phyloP scores from a whole-genome alignment of 1,284 basidiomycete genomes.

The Ustanciosporium gigantosporum region DNA sequence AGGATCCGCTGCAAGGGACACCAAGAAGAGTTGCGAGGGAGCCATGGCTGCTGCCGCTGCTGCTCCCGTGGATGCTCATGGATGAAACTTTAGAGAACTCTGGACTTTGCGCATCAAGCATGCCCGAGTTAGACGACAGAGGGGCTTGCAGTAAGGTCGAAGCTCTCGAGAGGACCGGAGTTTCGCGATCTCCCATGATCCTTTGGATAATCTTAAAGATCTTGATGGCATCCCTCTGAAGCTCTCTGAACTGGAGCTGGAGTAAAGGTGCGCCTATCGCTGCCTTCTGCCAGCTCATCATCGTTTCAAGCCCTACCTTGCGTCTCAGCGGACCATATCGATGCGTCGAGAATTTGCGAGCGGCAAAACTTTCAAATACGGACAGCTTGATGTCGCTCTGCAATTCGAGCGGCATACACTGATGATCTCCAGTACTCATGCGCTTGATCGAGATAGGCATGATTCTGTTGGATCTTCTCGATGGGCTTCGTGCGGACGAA shows the following conservation, averaged over 20 bases:
- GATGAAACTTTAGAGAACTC: no score
- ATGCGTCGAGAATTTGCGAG: constrained; percentile 3
- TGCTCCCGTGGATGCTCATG: no score
- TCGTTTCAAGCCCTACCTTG: constrained; percentile 3
- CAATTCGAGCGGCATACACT: constrained; percentile 1
- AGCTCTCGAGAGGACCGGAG: not conserved
- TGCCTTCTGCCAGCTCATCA: constrained; percentile 60
- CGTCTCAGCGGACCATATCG: constrained; percentile 5
- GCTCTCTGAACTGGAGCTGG: constrained; percentile 67
- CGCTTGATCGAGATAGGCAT: not conserved
- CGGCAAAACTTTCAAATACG: constrained; percentile 4
- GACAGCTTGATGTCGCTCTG: not conserved
- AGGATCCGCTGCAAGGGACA: no score
- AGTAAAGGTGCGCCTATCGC: constrained; percentile 76
- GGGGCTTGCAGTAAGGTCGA: no score
- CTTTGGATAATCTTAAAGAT: constrained; percentile 85
- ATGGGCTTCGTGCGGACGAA: no score
- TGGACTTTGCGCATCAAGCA: not conserved
- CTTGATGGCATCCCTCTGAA: constrained; percentile 76
- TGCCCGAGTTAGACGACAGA: not conserved
- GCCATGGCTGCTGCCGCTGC: no score
- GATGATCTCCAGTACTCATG: constrained; percentile 5
- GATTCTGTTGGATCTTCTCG: not conserved
- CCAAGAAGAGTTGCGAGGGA: no score
- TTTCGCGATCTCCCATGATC: constrained; percentile 86